Conservation (phyloP, 164 flowering plant genomes). For the Akebia trifoliata region DNA sequence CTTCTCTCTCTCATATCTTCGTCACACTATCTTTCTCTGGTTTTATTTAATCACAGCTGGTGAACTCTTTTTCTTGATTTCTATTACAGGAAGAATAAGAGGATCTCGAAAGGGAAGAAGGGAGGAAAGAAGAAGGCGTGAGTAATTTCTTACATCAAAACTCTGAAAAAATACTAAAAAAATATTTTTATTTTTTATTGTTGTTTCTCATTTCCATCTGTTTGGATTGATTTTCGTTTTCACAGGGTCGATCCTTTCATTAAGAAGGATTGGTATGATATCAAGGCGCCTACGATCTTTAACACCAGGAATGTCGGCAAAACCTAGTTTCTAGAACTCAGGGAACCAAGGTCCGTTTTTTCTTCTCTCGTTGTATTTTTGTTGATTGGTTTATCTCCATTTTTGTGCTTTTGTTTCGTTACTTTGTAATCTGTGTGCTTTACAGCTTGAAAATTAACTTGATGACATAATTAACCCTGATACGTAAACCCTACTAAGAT, state of each 20-base stretch:
- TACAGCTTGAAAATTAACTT: no score
- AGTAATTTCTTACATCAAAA: background rate
- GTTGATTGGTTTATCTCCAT: background rate
- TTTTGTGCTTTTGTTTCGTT: background rate
- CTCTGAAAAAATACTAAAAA: background rate
- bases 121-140: constrained; percentile 38
- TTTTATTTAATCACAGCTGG: background rate
- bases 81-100: constrained; percentile 32
- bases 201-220: background rate
- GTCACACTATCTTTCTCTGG: background rate
- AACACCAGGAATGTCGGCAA: constrained; percentile 19
- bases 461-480: no score
- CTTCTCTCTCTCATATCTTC: background rate
- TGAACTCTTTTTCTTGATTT: background rate
- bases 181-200: background rate
- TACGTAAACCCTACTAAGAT: no score
- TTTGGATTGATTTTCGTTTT: background rate
- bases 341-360: constrained; percentile 26
- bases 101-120: constrained; percentile 36
- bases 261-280: constrained; percentile 35
- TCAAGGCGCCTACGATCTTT: constrained; percentile 30
- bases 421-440: no score
- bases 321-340: constrained; percentile 29
- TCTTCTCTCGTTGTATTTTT: background rate
- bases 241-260: constrained; percentile 27